Evolutionary conservation across 2,329 filamentous ascomycete genomes (phyloP).

Genomic region (Colletotrichum abscissum): DNA sequence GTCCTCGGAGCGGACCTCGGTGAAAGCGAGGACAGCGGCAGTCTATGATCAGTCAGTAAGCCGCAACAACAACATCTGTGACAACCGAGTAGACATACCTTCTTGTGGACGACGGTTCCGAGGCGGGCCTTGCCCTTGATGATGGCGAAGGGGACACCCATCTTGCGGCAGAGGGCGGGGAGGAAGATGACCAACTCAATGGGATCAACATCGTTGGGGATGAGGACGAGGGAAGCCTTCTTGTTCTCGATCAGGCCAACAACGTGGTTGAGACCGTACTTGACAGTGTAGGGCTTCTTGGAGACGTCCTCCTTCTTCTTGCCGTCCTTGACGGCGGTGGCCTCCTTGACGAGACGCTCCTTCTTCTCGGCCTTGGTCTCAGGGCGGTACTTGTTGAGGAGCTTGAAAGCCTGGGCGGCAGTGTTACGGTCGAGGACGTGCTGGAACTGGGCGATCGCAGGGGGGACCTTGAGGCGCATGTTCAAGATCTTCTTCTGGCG

Average conservation of each 20-base stretch:
- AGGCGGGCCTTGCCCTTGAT: conserved; percentile 99
- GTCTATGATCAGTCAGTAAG: conserved; percentile 72
- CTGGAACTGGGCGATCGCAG: conserved; percentile 97
- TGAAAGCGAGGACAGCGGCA: conserved; percentile 93
- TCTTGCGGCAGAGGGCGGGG: conserved; percentile 99
- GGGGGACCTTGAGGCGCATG: conserved; percentile 98
- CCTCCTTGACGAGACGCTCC: conserved; percentile 98
- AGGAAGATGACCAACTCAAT: conserved; percentile 99
- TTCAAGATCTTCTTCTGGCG: conserved; percentile 95
- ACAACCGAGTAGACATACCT: conserved; percentile 67
- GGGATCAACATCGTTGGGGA: conserved; percentile 99
- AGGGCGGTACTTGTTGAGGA: conserved; percentile 99
- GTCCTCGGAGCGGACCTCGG: conserved; percentile 97
- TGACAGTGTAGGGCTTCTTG: conserved; percentile 99
- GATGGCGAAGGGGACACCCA: conserved; percentile 99
- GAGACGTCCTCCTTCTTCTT: conserved; percentile 99
- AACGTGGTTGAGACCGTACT: conserved; percentile 99
- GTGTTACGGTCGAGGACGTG: conserved; percentile 97
- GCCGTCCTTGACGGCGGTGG: conserved; percentile 95
- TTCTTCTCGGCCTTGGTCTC: conserved; percentile 99
- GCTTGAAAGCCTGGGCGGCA: conserved; percentile 96
- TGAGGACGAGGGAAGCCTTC: conserved; percentile 98
- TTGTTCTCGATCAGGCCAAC: conserved; percentile 98
- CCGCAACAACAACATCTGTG: background rate
- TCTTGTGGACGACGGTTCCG: conserved; percentile 99